Conservation (phyloP, 2,329 filamentous ascomycete genomes). For the Colletotrichum sp. region DNA sequence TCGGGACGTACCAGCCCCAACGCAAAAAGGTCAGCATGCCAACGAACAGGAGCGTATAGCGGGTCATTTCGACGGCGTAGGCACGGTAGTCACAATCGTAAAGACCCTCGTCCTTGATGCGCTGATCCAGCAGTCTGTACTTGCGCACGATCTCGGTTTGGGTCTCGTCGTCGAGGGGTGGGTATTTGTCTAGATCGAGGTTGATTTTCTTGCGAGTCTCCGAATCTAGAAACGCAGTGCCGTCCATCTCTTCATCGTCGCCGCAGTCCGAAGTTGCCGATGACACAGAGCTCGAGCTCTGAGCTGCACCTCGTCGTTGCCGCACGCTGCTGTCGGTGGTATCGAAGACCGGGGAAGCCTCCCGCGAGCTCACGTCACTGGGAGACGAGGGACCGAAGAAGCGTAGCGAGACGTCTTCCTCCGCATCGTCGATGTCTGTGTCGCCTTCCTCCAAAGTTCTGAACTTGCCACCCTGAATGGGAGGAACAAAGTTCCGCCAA, state of each 20-base stretch:
- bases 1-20: slow-evolving; percentile 70
- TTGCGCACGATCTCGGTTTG: slow-evolving; percentile 80
- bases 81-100: slow-evolving; percentile 85
- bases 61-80: slow-evolving; percentile 75
- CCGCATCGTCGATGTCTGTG: slow-evolving; percentile 40
- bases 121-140: slow-evolving; percentile 79
- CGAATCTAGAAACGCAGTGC: slow-evolving; percentile 72
- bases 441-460: slow-evolving; percentile 40
- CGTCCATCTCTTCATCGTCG: slow-evolving; percentile 50
- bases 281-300: slow-evolving; percentile 44
- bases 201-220: slow-evolving; percentile 77
- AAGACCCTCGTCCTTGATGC: slow-evolving; percentile 75
- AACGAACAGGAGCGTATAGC: slow-evolving; percentile 73
- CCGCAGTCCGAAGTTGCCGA: slow-evolving; percentile 61
- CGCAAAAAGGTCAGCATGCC: slow-evolving; percentile 67
- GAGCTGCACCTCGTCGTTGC: slow-evolving; percentile 28
- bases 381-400: slow-evolving; percentile 37
- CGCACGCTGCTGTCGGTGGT: slow-evolving; percentile 32
- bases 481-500: slow-evolving; percentile 89
- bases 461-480: slow-evolving; percentile 88
- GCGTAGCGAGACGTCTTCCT: slow-evolving; percentile 20
- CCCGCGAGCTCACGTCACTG: slow-evolving; percentile 58
- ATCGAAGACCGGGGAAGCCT: slow-evolving; percentile 58
- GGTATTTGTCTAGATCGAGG: slow-evolving; percentile 81
- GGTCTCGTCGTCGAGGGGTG: slow-evolving; percentile 72